Percentiles rank a stretch among this genome's conserved stretches.
Evolutionary conservation across 805 yeast species (phyloP).

Genomic region (Lachancea cidri): DNA sequence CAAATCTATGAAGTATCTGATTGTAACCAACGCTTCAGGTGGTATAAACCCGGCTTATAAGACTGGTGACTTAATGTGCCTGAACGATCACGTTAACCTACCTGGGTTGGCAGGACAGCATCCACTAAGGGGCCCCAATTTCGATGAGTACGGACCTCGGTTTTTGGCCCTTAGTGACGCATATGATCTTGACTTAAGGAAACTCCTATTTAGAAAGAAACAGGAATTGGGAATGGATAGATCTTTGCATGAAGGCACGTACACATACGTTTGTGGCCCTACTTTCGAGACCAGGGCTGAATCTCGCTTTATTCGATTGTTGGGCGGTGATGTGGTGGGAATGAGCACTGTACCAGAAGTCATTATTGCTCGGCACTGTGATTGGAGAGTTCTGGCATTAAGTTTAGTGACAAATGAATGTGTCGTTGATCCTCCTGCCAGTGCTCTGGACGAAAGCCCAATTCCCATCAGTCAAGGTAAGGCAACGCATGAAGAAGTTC

Average conservation of each 20-base stretch:
- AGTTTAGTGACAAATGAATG: constrained; percentile 84
- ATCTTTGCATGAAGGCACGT: constrained; percentile 78
- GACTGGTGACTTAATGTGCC: constrained; percentile 89
- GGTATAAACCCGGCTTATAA: constrained; percentile 62
- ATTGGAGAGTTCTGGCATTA: constrained; percentile 75
- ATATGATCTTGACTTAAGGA: constrained; percentile 69
- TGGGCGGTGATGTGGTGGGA: constrained; percentile 94
- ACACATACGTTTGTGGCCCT: constrained; percentile 85
- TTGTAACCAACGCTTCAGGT: constrained; percentile 97
- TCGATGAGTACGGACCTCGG: constrained; percentile 75
- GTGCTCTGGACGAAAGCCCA: constrained; percentile 54
- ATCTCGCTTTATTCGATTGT: constrained; percentile 58
- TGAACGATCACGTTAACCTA: constrained; percentile 81
- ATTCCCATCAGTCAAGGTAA: constrained; percentile 59
- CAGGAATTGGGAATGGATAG: constrained; percentile 46
- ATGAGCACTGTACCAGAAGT: constrained; percentile 99
- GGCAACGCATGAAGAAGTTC: constrained; percentile 90
- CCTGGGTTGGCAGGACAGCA: constrained; percentile 90
- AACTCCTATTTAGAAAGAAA: constrained; percentile 51
- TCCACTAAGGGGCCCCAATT: constrained; percentile 83
- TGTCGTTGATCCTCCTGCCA: constrained; percentile 62
- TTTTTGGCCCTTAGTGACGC: constrained; percentile 88
- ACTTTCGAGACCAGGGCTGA: constrained; percentile 93
- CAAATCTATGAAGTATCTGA: constrained; percentile 49
- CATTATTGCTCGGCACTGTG: constrained; percentile 84